phyloP scores from a whole-genome alignment of 2,329 filamentous ascomycete species.

The Fusarium chaquense region DNA sequence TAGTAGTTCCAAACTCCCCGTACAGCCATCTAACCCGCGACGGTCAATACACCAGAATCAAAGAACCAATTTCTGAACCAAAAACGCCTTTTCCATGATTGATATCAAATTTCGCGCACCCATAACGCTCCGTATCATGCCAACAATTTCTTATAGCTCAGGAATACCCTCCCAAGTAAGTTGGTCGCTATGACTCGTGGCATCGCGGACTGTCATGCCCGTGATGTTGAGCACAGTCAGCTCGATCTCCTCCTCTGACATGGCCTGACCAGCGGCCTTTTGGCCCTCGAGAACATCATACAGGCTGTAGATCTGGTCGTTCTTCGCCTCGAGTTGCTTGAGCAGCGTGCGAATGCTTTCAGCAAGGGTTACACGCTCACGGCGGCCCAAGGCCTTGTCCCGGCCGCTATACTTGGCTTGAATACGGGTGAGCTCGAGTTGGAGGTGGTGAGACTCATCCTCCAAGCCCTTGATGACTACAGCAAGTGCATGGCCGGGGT shows the following conservation, averaged over 20 bases:
- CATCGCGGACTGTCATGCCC: constrained; percentile 59
- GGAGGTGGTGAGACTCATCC: constrained; percentile 83
- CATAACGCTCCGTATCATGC: constrained; percentile 24
- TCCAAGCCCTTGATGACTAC: constrained; percentile 85
- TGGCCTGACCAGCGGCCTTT: constrained; percentile 72
- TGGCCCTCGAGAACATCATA: constrained; percentile 88
- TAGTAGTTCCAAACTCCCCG: constrained; percentile 42
- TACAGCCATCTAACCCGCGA: constrained; percentile 43
- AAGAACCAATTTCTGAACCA: constrained; percentile 33
- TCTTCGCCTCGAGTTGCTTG: constrained; percentile 76
- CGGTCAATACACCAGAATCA: constrained; percentile 32
- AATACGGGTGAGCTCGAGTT: constrained; percentile 73
- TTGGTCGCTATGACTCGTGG: constrained; percentile 54
- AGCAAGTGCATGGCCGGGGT: constrained; percentile 78
- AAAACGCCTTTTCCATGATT: constrained; percentile 44
- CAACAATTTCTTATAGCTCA: constrained; percentile 40
- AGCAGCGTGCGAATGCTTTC: constrained; percentile 71
- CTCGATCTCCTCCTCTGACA: constrained; percentile 73
- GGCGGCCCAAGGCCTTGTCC: constrained; percentile 74
- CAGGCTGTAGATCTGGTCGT: constrained; percentile 83
- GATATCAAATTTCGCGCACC: constrained; percentile 31
- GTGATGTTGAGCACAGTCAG: constrained; percentile 71
- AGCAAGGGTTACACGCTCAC: constrained; percentile 71
- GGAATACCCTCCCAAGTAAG: constrained; percentile 58
- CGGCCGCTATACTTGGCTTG: constrained; percentile 73